Evolutionary conservation across 1,139 yeast species (phyloP), one percentile per base, ranked within the genome.

Genomic region (Kurtzmaniella quercitrusa): DNA sequence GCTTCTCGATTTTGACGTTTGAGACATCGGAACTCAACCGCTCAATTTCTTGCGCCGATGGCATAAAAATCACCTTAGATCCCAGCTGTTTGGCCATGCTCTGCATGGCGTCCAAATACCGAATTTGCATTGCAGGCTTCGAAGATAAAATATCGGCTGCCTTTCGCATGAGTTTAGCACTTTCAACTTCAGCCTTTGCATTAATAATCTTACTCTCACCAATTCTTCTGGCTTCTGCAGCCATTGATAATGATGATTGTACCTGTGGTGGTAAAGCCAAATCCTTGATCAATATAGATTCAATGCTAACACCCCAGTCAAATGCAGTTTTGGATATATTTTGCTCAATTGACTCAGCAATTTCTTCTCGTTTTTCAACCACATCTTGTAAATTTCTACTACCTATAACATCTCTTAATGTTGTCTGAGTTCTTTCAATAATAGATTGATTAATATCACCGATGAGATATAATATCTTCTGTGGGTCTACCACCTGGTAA

Each of bases 61-160:
- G 90, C 89, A 84, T 83, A 62, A 84, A 84, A 25, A 84, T 83
- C 47, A 84, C 90, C 63, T 82, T 81, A 15, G 86, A 66, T 45
- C 77, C 75, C 2, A 87, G 69, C 37, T 74, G 58, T 54, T 70
- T 78, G 31, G 89, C 86, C 89, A 84, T 83, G 48, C 70, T 71
- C 62, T 82, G 88, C 79, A 84, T 80, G n/a, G 90, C 90, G 56
- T 84, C 91, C 61, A 84, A 73, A 60, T 84, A 84, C 61, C 91
- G 70, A 58, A 84, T 84, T 67, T 84, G 90, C 87, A 84, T 82
- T 31, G 90, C 91, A 5, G 89, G 81, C 53, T 82, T 81, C 37
- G 87, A 81, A 31, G 87, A 85, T 57, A 84, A 73, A 46, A n/a
- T n/a, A n/a, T n/a, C n/a, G 41, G 90, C 88, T 25, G 90, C 89